phyloP scores from a whole-genome alignment of 2,329 filamentous ascomycete species.

The Cordyceps cateniannulata region DNA sequence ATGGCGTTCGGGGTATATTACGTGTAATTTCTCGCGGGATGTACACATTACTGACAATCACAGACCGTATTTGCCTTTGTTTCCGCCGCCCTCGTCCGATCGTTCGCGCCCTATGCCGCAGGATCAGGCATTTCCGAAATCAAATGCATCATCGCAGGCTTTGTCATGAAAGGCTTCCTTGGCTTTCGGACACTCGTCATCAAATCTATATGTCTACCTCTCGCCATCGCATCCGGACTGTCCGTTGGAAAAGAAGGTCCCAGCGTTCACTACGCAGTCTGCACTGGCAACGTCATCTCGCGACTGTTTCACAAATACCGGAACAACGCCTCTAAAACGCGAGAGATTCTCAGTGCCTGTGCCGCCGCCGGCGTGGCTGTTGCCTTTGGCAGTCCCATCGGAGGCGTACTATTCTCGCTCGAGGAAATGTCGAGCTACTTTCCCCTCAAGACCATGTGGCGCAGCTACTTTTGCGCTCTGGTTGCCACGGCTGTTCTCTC shows the following conservation, averaged over 20 bases:
- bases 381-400: conserved; percentile 95
- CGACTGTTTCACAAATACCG: conserved; percentile 88
- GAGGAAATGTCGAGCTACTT: conserved; percentile 98
- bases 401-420: conserved; percentile 90
- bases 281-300: conserved; percentile 93
- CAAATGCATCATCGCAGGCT: conserved; percentile 97
- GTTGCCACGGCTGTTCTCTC: conserved; percentile 90
- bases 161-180: conserved; percentile 98
- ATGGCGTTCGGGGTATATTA: conserved; percentile 68
- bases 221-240: conserved; percentile 88
- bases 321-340: conserved; percentile 84
- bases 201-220: conserved; percentile 83
- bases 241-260: conserved; percentile 97
- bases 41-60: neutral
- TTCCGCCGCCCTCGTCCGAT: conserved; percentile 78
- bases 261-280: conserved; percentile 98
- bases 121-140: conserved; percentile 98
- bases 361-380: conserved; percentile 94
- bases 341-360: conserved; percentile 90
- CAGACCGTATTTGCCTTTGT: conserved; percentile 74
- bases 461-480: conserved; percentile 94
- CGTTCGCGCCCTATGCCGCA: conserved; percentile 90
- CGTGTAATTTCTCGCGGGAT: neutral
- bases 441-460: conserved; percentile 94
- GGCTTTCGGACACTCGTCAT: conserved; percentile 87